Conservation (phyloP, 2,329 filamentous ascomycete species). For the Davidsoniella virescens region DNA sequence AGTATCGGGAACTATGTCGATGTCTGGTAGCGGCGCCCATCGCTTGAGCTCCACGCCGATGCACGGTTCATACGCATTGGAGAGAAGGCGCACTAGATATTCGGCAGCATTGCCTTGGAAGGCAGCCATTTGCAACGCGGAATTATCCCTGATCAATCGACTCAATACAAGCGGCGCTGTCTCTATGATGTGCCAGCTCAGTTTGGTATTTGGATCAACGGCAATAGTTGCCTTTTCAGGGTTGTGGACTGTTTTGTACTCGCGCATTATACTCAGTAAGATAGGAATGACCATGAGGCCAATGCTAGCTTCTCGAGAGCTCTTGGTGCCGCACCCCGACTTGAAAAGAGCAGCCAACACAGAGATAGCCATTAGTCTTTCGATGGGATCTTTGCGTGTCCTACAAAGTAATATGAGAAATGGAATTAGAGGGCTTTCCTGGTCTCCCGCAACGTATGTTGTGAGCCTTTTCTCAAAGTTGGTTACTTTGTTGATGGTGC, state of each 20-base stretch:
- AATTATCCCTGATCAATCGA: conserved; percentile 61
- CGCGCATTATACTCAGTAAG: conserved; percentile 45
- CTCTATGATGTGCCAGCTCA: conserved; percentile 40
- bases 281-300: conserved; percentile 54
- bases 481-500: neutral
- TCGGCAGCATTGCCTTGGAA: conserved; percentile 44
- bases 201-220: too few species aligned
- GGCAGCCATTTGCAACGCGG: conserved; percentile 65
- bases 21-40: conserved; percentile 25
- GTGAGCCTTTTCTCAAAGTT: conserved; percentile 20
- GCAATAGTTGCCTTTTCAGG: neutral
- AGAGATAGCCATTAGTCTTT: conserved; percentile 51
- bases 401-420: conserved; percentile 50
- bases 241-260: conserved; percentile 1
- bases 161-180: conserved; percentile 61
- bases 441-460: conserved; percentile 8
- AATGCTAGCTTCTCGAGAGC: conserved; percentile 43
- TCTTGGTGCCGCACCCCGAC: conserved; percentile 46
- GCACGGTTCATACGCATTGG: conserved; percentile 31
- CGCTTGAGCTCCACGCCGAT: conserved; percentile 22
- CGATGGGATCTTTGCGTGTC: conserved; percentile 38
- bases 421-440: conserved; percentile 54
- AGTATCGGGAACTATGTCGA: conserved; percentile 21
- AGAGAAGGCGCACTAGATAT: conserved; percentile 31
- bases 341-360: conserved; percentile 55